These are phyloP conservation scores for Cutaneotrichosporon cyanovorans DNA, from an alignment of 1,284 basidiomycete species.

Conservation along the genomic window DNA sequence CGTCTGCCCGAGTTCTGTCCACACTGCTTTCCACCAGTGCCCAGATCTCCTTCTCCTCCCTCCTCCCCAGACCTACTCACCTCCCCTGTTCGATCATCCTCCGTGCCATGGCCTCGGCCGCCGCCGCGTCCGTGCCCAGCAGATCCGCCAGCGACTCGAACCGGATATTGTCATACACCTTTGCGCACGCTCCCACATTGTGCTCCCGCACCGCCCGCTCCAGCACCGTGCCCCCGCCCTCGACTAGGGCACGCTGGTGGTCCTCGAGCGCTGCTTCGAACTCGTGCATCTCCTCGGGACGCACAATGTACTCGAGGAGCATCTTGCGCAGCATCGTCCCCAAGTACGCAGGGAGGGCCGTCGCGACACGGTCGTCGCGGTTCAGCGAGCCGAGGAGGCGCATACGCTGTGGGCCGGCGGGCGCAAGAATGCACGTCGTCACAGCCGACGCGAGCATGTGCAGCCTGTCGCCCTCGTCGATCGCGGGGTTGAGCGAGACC, in stretches of 20 bases:
- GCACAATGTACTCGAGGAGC: slow-evolving; percentile 93
- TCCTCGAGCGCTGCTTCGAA: slow-evolving; percentile 81
- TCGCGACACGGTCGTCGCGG: slow-evolving; percentile 83
- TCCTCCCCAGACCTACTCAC: slow-evolving; percentile 19
- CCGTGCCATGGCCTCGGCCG: slow-evolving; percentile 86
- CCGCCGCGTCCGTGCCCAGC: slow-evolving; percentile 73
- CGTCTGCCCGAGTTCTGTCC: no score
- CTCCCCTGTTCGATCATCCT: slow-evolving; percentile 91
- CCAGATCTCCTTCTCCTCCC: no score
- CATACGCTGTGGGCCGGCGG: slow-evolving; percentile 90
- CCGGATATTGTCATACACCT: slow-evolving; percentile 83
- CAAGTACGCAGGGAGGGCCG: slow-evolving; percentile 43
- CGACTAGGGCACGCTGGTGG: slow-evolving; percentile 87
- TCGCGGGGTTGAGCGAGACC: slow-evolving; percentile 74
- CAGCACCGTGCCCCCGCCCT: slow-evolving; percentile 75
- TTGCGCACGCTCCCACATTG: slow-evolving; percentile 88
- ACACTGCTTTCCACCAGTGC: no score
- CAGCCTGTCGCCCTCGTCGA: slow-evolving; percentile 81
- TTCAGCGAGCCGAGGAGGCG: slow-evolving; percentile 85
- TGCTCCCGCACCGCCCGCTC: slow-evolving; percentile 98
- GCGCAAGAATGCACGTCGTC: slow-evolving; percentile 91
- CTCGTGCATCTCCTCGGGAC: slow-evolving; percentile 75
- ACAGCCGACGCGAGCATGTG: slow-evolving; percentile 87
- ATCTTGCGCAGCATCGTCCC: slow-evolving; percentile 91
- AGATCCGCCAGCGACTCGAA: slow-evolving; percentile 79